These are phyloP conservation scores for Graphilbum fragrans DNA, from an alignment of 2,329 filamentous ascomycete species.

Conservation along the genomic window DNA sequence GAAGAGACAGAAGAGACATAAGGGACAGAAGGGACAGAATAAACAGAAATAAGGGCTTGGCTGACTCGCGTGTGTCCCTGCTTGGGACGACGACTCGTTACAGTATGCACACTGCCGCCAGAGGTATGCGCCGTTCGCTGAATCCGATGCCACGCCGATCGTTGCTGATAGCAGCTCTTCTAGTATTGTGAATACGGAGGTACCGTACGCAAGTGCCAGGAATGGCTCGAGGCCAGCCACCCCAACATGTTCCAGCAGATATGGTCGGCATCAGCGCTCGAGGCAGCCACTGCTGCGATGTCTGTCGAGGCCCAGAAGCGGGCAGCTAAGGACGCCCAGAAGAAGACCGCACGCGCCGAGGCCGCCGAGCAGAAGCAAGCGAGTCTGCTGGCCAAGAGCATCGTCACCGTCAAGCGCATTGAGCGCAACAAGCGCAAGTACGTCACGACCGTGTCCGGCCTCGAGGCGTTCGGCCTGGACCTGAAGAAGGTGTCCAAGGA, in stretches of 20 bases:
- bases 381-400: constrained; percentile 69
- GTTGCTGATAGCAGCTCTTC: background rate
- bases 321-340: constrained; percentile 88
- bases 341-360: constrained; percentile 92
- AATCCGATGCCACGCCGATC: background rate
- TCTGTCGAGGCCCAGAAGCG: constrained; percentile 88
- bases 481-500: constrained; percentile 93
- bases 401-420: constrained; percentile 87
- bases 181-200: constrained; percentile 97
- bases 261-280: constrained; percentile 78
- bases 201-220: constrained; percentile 90
- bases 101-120: constrained; percentile 53
- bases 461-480: constrained; percentile 84
- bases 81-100: constrained; percentile 8
- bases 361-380: constrained; percentile 73
- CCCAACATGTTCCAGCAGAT: constrained; percentile 62
- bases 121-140: constrained; percentile 41
- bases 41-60: no score
- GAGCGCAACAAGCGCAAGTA: constrained; percentile 97
- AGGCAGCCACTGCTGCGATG: constrained; percentile 73
- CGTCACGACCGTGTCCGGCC: constrained; percentile 80
- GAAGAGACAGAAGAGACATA: no score
- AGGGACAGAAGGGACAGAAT: no score
- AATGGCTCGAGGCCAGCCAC: constrained; percentile 76
- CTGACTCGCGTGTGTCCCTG: no score